Base-by-base conservation (phyloP, 2,329 filamentous ascomycete genomes). In the Corynespora cassiicola region DNA sequence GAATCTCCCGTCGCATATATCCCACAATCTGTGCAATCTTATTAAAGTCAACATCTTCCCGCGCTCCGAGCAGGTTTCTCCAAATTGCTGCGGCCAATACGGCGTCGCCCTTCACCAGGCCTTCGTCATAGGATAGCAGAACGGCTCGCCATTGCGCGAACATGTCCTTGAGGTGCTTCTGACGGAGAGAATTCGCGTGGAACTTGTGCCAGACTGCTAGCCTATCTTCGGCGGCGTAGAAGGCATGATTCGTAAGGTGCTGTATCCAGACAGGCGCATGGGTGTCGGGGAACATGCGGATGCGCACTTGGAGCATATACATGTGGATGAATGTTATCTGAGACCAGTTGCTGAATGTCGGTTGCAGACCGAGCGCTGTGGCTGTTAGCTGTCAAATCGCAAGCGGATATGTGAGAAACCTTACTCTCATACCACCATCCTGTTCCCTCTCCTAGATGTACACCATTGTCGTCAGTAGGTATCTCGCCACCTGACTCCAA, bases 261-360 rank as follows among this genome's bases (percentile, higher is more conserved):
- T 90, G 87, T 68, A 95, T 89, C 84, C 90, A 96, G 40, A 82
- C 80, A 45, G 82, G 79, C 53, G 87, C 84, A 52, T 81, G 77
- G 15, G 85, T 80, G 36, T 77, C 74, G 15, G 88, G 85, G 55
- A 96, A 82, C 68, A 85, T 85, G 50, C 94, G 87, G 56, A 96
- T 75, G 39, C 91, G 87, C 30, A 88, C 87, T 38, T 88, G 87
- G 43, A 97, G 72, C 42, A 96, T 80, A 76, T 96, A 97, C 80
- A 99, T 87, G 75, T 99, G 92, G 42, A 99, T 80, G 78, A 96
- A 95, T 22, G 91, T 94, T 28, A 97, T 86, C 70, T 97, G 91
- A 14, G 90, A 88, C 94, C 94, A 99, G 39, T 88, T 92, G 64
- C 86, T 91, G 70, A 99, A 99, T 0, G 90, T 97, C 1, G 90